Conservation (phyloP, 176 grass and related monocot genomes). For the Zizania latifolia region DNA sequence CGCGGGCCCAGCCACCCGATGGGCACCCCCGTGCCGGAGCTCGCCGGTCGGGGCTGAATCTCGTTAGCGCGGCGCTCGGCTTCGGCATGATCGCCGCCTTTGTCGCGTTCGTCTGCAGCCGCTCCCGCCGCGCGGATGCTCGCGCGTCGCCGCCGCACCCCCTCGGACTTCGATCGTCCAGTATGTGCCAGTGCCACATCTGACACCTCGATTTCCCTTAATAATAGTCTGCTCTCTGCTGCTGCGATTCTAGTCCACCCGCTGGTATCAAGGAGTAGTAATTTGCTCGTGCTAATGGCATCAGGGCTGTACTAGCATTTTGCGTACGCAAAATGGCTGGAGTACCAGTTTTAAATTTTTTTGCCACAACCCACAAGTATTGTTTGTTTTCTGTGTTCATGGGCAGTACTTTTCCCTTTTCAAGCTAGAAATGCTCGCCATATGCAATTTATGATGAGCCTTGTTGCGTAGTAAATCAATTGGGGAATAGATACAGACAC, state of each 20-base stretch:
- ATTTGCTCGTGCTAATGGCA: neutral
- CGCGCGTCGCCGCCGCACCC: constrained; percentile 6
- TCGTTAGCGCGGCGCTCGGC: constrained; percentile 70
- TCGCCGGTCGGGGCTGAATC: constrained; percentile 51
- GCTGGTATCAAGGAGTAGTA: neutral
- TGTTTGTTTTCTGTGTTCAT: neutral
- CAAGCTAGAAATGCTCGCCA: neutral
- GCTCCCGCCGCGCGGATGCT: constrained; percentile 18
- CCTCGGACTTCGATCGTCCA: constrained; percentile 37
- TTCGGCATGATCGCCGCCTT: constrained; percentile 83
- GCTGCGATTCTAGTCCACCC: neutral
- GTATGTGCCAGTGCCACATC: constrained; percentile 36
- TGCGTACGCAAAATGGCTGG: neutral
- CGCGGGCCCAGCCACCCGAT: constrained; percentile 5
- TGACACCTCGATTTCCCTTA: neutral
- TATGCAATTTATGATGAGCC: neutral
- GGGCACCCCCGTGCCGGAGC: constrained; percentile 23
- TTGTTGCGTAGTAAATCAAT: neutral
- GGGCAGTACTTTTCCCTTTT: neutral
- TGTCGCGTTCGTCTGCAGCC: constrained; percentile 63
- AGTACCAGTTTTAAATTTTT: neutral
- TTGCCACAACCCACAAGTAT: neutral
- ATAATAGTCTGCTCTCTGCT: neutral
- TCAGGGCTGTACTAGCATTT: neutral
- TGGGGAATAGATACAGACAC: neutral